Evolutionary conservation across 2,329 filamentous ascomycete species (phyloP), one percentile per base, ranked within the genome.

Genomic region (Pseudopithomyces maydicus): DNA sequence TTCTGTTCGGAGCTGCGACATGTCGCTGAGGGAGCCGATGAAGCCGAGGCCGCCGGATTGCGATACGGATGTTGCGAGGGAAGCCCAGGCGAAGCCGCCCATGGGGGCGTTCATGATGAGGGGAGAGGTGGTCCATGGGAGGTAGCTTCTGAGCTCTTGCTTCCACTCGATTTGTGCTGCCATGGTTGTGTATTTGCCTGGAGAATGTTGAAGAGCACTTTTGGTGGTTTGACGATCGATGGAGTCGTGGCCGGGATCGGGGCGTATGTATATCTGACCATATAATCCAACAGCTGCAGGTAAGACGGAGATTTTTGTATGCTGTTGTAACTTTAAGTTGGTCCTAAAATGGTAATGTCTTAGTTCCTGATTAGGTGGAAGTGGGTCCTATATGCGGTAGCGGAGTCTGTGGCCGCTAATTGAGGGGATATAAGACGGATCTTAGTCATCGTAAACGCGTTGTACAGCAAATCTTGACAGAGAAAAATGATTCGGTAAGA

Each of bases 41-140:
- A 80, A 75, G 29, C 79, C 79, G 0, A 81, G 58, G 6, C 79
- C 79, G 12, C 79, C 80, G 11, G 83, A 81, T 52, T 75, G 74
- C 1, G 84, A 86, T n/a, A 91, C 83, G 26, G 85, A 81, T 10
- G 85, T 77, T 5, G 88, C 86, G 1, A 91, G 81, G 0, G 63
- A 78, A 62, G 70, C 82, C 70, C 70, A 82, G 64, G 81, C 78
- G 52, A 89, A 84, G 42, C 85, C 80, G 47, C 86, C 83, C 89
- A 92, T 91, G 0, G 90, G 90, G 1, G 87, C 89, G 35, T 81
- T 80, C 49, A 82, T 77, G 44, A 92, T 82, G 35, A 90, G 74
- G 3, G 87, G 87, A 1, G 73, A 55, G 12, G 74, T 66, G 1
- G 78, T 81, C 86, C 87, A 90, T 56, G 86, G 84, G 61, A 71